Percentiles rank a stretch among this genome's conserved stretches.
Conservation (phyloP, 2,329 filamentous ascomycete genomes). For the Dactylellina sp. region DNA sequence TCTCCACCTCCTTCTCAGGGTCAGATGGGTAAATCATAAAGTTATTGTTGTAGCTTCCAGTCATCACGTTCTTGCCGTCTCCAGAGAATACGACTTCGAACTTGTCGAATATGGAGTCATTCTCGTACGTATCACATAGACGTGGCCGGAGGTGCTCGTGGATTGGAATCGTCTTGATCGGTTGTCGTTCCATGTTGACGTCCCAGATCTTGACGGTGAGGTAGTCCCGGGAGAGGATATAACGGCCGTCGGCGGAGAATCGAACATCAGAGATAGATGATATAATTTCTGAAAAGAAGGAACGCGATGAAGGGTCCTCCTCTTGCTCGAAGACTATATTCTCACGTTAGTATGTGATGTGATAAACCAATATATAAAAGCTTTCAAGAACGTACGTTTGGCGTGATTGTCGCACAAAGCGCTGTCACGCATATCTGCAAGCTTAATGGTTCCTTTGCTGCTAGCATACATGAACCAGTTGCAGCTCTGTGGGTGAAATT, state of each 20-base stretch:
- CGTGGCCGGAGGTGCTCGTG: conserved; percentile 95
- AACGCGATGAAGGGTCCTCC: conserved; percentile 94
- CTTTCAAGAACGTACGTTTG: conserved; percentile 92
- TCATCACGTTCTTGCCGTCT: conserved; percentile 99
- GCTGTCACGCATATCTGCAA: conserved; percentile 97
- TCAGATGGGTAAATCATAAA: conserved; percentile 99
- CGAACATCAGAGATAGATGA: conserved; percentile 98
- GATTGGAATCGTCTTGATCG: conserved; percentile 97
- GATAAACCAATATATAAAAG: no score
- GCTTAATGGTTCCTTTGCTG: conserved; percentile 98
- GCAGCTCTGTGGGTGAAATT: conserved; percentile 96
- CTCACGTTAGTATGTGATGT: no score
- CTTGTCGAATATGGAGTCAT: conserved; percentile 99
- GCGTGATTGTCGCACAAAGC: conserved; percentile 95
- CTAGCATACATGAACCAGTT: conserved; percentile 99
- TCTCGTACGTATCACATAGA: conserved; percentile 98
- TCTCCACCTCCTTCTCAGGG: conserved; percentile 94
- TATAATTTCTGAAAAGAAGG: conserved; percentile 99
- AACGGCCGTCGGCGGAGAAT: conserved; percentile 94
- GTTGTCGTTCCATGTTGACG: conserved; percentile 98
- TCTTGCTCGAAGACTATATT: conserved; percentile 94
- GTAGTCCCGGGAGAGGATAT: conserved; percentile 97
- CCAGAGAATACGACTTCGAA: conserved; percentile 99
- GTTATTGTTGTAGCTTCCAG: conserved; percentile 99
- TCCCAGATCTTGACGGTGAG: conserved; percentile 99